Evolutionary conservation across 2,329 filamentous ascomycete species (phyloP), one percentile per base, ranked within the genome.

Genomic region (Graphilbum ipis-grandicollis): DNA sequence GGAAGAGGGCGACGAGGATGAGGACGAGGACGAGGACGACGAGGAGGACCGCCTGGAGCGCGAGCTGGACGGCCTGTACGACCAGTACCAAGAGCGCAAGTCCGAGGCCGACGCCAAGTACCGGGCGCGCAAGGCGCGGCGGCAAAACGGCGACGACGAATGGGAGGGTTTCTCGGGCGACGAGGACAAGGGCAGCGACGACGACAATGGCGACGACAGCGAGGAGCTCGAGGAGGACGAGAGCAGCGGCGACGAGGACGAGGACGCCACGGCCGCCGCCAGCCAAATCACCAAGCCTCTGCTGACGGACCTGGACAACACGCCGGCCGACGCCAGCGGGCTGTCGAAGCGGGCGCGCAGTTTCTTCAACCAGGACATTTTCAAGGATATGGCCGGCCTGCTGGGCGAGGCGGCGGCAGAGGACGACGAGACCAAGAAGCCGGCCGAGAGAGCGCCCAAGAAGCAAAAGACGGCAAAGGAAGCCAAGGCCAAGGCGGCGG

Each of bases 281-380:
- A 18, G n/a, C 14, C 17, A 17, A 19, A 15, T 19, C 13, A 61
- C 65, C n/a, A n/a, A n/a, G 45, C 54, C 57, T 5, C 57, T 81
- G 5, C 56, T 79, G 33, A 76, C 71, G 2, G 74, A 79, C 42
- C 61, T 86, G 19, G 66, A 75, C 44, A 60, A 59, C 37, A 59
- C 63, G 8, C 57, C 57, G 5, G 58, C 60, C 28, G 62, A 65
- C 12, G 55, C 59, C 8, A 62, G 62, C 21, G 75, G 71, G 10
- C 63, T 96, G n/a, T 93, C 85, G 3, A 86, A 77, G 54, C 73
- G 84, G 44, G 90, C 90, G 9, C 71, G 78, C 9, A 70, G 79
- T 42, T 98, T 98, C 60, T 98, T 98, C 55, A 79, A 81, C 48
- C 88, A 94, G 52, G 86, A 94, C 46, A 79, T 98, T 30, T 98